Evolutionary conservation across 345 rosid species (phyloP), one percentile per base, ranked within the genome.

Genomic region (Pelargonium nanum): DNA sequence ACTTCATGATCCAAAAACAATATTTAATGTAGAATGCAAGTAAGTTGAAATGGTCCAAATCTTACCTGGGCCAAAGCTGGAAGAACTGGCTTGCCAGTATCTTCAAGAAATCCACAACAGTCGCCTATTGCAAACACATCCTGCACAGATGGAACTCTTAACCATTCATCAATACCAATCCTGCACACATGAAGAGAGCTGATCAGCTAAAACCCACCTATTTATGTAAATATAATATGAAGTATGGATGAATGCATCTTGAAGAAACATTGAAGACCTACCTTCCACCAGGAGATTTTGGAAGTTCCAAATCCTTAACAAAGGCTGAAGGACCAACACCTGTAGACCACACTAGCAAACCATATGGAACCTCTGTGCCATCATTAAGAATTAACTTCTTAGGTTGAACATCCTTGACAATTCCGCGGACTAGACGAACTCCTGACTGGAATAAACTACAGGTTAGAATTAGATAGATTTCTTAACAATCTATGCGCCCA

Each of bases 281-380:
- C 97, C 98, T 89, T 67, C 95, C 95, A 70, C 95, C 93, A 0
- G 92, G 95, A 68, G 85, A 85, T 76, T 92, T 89, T 4, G 97
- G 91, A 71, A 92, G 74, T 55, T 79, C 85, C 32, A 87, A 70
- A 67, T 91, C 79, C 55, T 74, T 83, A 22, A 87, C 83, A 53
- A 92, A 77, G 59, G 83, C 20, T 51, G 95, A 85, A 61, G 96
- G 98, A 64, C 95, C 98, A 25, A 92, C 96, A 59, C 96, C 97
- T 4, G 95, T 89, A 44, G 97, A 89, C 98, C 98, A 92, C 8
- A 87, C 95, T 73, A 92, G 71, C 62, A 92, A 74, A 34, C 98
- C 97, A 25, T 87, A 87, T 1, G 95, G 98, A 59, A 89, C 93
- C 80, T 82, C 93, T 9, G 93, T 72, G 63, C 88, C 93, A 72